Base-by-base conservation (phyloP, 768 basidiomycete species). In the Phaffia tasmanica region DNA sequence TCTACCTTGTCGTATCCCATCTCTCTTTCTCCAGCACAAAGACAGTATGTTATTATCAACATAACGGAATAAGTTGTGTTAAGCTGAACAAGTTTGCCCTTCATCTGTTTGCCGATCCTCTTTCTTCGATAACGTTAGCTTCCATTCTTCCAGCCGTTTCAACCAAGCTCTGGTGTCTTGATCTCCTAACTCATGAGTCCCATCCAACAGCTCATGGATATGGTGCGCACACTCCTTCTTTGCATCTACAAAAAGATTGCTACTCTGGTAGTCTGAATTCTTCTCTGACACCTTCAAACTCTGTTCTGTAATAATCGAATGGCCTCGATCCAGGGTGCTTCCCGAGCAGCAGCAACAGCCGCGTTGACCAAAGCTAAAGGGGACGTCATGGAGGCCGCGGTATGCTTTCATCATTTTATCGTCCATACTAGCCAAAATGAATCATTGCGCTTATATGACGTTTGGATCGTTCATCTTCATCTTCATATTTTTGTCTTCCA, bases 361-460 rank as follows among this genome's bases (percentile, higher is more conserved):
- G 92, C 92, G 21, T 77, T 95, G 73, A 82, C 80, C 69, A 84
- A 85, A 72, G 82, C 87, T 74, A 87, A 84, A 57, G 73, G 73
- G 69, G 91, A 97, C 80, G 89, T 92, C 47, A 89, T 89, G 87
- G 81, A 88, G 73, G 92, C 92, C 18, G 90, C 91, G 2, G 90
- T 90, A 75, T 81, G 81, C 56, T 27, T 84, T 89, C 68, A 87
- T 89, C 69, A 85, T 87, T 55, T 50, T 56, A 63, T 25, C 29
- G 2, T 15, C 49, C 25, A 27, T 21, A 47, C 18, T 42, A 23
- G 25, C 21, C 18, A 27, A 5, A 18, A 46, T 25, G 46, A n/a
- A 35, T 25, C 11, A 16, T 21, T 30, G 25, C 29, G 42, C 1
- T 23, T n/a, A 51, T 11, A 57, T 32, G 35, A 49, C 23, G 16